Evolutionary conservation across 139 green algal genomes (phyloP).

Genomic region (Ettlia oleoabundans): DNA sequence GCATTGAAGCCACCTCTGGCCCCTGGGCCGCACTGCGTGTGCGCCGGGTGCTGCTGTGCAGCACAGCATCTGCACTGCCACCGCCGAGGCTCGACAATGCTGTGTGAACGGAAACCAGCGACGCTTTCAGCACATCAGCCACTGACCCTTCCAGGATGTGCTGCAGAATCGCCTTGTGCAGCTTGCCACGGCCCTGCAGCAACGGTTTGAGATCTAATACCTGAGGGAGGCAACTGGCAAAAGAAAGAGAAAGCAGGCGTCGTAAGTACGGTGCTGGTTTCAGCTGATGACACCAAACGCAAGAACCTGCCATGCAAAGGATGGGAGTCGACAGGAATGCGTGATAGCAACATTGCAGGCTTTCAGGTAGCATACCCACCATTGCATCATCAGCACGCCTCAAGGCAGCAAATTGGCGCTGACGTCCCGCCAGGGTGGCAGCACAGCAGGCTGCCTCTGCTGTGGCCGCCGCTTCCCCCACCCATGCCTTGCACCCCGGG

Average conservation of each 20-base stretch:
- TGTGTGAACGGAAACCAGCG: not conserved
- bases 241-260: too few species aligned
- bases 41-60: too few species aligned
- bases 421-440: slow-evolving; percentile 23
- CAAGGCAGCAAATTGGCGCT: not conserved
- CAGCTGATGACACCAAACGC: too few species aligned
- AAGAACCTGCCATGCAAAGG: too few species aligned
- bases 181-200: slow-evolving; percentile 21
- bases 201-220: not conserved
- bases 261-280: too few species aligned
- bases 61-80: not conserved
- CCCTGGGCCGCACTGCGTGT: too few species aligned
- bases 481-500: slow-evolving; percentile 5
- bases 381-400: slow-evolving; percentile 15
- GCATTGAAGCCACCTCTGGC: not conserved
- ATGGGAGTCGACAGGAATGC: too few species aligned
- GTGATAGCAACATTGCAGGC: too few species aligned
- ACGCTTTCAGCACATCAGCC: slow-evolving; percentile 23
- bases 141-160: slow-evolving; percentile 10
- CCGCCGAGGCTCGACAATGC: not conserved
- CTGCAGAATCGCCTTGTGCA: slow-evolving; percentile 33
- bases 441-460: not conserved
- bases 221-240: not conserved
- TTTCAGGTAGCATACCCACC: too few species aligned
- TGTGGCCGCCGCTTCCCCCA: not conserved